A percentile compares a stretch with the other conserved stretches of the same genome.
phyloP scores from a whole-genome alignment of 192 early-diverging fungal species.

The Backusella liffmaniae region DNA sequence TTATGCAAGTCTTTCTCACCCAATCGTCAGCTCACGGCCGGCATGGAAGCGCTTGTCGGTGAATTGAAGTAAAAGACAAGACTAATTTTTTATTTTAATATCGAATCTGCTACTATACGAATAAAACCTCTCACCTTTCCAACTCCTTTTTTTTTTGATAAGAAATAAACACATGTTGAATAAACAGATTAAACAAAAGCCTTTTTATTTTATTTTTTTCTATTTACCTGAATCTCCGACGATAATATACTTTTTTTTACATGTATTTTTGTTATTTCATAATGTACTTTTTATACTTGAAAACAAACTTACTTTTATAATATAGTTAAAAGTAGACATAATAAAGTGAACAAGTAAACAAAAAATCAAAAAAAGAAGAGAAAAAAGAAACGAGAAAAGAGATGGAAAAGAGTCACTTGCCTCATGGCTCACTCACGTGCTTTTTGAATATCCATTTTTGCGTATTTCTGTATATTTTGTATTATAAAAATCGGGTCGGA shows the following conservation, averaged over 20 bases:
- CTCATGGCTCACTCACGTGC: background rate
- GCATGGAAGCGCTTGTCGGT: slow-evolving; percentile 81
- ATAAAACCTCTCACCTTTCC: slow-evolving; percentile 56
- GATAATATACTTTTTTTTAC: slow-evolving; percentile 66
- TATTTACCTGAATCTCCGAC: slow-evolving; percentile 74
- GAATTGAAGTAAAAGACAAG: slow-evolving; percentile 79
- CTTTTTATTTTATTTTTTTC: too few relatives aligned
- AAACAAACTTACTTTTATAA: slow-evolving; percentile 54
- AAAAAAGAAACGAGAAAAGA: background rate
- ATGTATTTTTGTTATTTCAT: slow-evolving; percentile 13
- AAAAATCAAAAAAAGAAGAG: background rate
- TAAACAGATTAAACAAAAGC: too few relatives aligned
- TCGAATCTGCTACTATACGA: background rate
- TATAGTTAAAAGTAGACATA: slow-evolving; percentile 55
- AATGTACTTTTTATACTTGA: background rate
- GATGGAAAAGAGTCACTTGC: background rate
- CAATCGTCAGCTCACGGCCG: slow-evolving; percentile 82
- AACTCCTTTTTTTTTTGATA: slow-evolving; percentile 59
- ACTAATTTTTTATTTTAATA: slow-evolving; percentile 33
- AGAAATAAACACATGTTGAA: background rate
- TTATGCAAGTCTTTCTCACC: slow-evolving; percentile 39
- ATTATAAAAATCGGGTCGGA: too few relatives aligned
- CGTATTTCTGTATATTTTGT: background rate
- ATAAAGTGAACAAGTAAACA: background rate
- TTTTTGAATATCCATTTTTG: background rate